These are phyloP conservation scores for Juglanconis oblonga DNA, from an alignment of 2,329 filamentous ascomycete species.

Conservation along the genomic window DNA sequence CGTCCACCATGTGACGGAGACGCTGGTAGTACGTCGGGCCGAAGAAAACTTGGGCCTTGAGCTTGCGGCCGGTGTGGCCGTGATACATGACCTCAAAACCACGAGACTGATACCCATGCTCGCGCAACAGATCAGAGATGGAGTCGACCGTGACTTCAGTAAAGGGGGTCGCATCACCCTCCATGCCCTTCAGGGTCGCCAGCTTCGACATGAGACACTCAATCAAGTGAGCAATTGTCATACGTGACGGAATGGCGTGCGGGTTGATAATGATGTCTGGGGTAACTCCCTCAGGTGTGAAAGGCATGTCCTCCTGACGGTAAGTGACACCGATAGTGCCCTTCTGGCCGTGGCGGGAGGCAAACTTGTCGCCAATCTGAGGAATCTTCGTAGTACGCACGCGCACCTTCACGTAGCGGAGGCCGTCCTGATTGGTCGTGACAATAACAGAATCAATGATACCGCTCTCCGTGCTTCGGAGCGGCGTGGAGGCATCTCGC, in stretches of 20 bases:
- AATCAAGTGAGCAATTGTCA: conserved; percentile 99
- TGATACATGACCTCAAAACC: conserved; percentile 99
- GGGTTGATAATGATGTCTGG: conserved; percentile 99
- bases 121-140: conserved; percentile 79
- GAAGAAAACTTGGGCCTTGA: conserved; percentile 92
- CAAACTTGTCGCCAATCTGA: conserved; percentile 99
- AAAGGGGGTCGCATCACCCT: conserved; percentile 96
- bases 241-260: conserved; percentile 98
- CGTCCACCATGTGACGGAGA: conserved; percentile 98
- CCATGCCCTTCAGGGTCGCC: conserved; percentile 85
- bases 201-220: conserved; percentile 98
- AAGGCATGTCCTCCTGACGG: conserved; percentile 97
- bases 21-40: conserved; percentile 99
- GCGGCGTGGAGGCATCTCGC: conserved; percentile 90
- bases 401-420: conserved; percentile 95
- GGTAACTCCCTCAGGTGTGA: conserved; percentile 84
- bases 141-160: conserved; percentile 96
- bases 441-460: conserved; percentile 92
- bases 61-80: conserved; percentile 91
- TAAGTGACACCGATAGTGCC: conserved; percentile 99
- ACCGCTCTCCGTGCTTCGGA: conserved; percentile 93
- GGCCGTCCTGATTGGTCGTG: conserved; percentile 90
- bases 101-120: conserved; percentile 92
- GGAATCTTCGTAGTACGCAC: conserved; percentile 97
- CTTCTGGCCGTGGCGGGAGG: conserved; percentile 98